Conservation (phyloP, 306 rosid species). For the Dryas alaskensis region DNA sequence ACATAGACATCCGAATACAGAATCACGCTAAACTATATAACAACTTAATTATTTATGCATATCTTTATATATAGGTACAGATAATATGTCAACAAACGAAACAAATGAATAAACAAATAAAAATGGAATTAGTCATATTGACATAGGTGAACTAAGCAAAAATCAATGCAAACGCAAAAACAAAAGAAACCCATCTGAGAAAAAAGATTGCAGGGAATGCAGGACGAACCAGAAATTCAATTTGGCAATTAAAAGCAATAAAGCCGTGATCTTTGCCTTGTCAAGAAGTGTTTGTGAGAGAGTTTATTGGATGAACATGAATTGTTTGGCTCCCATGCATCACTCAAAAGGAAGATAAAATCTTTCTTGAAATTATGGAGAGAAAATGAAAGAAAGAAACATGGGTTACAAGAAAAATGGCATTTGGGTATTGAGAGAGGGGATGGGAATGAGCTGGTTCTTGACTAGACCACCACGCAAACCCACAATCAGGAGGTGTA, state of each 20-base stretch:
- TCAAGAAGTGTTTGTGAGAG: constrained; percentile 22
- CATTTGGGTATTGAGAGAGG: constrained; percentile 40
- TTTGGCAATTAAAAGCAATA: constrained; percentile 8
- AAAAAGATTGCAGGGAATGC: constrained; percentile 13
- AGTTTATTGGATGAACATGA: not conserved
- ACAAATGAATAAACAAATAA: not conserved
- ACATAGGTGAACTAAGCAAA: constrained; percentile 11
- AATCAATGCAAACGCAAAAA: not conserved
- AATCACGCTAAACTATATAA: not conserved
- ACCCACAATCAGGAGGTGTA: constrained; percentile 36
- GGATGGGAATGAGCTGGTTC: constrained; percentile 32
- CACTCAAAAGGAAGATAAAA: constrained; percentile 13
- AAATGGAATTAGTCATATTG: not conserved
- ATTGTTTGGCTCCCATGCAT: constrained; percentile 10
- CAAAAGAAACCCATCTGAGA: not conserved
- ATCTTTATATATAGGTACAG: too few species aligned
- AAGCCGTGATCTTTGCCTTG: constrained; percentile 13
- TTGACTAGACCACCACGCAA: constrained; percentile 42
- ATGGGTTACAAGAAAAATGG: constrained; percentile 38
- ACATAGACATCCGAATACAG: constrained; percentile 10
- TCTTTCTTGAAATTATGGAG: constrained; percentile 17
- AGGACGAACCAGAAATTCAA: constrained; percentile 43
- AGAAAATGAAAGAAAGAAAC: constrained; percentile 22
- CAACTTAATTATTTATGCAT: too few species aligned
- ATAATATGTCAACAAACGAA: not conserved